Evolutionary conservation across 331 rosid genomes (phyloP).

Genomic region (Pyrus hybrid): DNA sequence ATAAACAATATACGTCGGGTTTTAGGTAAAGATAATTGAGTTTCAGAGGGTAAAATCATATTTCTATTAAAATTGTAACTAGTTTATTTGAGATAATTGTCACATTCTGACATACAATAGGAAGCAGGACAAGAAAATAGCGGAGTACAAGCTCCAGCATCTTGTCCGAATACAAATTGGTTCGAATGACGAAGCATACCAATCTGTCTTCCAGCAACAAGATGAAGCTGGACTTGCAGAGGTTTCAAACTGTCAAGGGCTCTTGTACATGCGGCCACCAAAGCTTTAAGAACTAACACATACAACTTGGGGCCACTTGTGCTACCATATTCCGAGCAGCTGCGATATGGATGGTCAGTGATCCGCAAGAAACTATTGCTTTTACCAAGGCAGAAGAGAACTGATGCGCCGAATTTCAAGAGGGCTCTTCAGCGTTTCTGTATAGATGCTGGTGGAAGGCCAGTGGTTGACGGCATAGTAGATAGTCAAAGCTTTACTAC

Average conservation of each 20-base stretch:
- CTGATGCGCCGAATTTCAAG: constrained; percentile 44
- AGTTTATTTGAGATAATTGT: too few species aligned
- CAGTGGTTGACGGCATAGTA: constrained; percentile 54
- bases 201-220: constrained; percentile 43
- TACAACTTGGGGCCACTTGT: constrained; percentile 42
- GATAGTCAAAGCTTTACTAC: background rate
- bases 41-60: background rate
- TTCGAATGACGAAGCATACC: constrained; percentile 44
- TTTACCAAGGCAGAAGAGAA: constrained; percentile 10
- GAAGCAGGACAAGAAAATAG: constrained; percentile 32
- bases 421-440: constrained; percentile 67
- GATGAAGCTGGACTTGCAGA: constrained; percentile 42
- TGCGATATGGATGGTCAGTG: constrained; percentile 29
- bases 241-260: constrained; percentile 37
- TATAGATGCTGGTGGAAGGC: constrained; percentile 74
- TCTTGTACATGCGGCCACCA: constrained; percentile 47
- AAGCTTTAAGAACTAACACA: constrained; percentile 42
- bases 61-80: constrained; percentile 9
- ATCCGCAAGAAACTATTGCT: constrained; percentile 27
- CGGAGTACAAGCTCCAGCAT: constrained; percentile 53
- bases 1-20: too few species aligned
- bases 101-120: constrained; percentile 2
- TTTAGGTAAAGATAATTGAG: too few species aligned
- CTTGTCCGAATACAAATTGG: constrained; percentile 54
- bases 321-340: constrained; percentile 58